Conservation (phyloP, 78 protist genomes). For the Guillardia theta region DNA sequence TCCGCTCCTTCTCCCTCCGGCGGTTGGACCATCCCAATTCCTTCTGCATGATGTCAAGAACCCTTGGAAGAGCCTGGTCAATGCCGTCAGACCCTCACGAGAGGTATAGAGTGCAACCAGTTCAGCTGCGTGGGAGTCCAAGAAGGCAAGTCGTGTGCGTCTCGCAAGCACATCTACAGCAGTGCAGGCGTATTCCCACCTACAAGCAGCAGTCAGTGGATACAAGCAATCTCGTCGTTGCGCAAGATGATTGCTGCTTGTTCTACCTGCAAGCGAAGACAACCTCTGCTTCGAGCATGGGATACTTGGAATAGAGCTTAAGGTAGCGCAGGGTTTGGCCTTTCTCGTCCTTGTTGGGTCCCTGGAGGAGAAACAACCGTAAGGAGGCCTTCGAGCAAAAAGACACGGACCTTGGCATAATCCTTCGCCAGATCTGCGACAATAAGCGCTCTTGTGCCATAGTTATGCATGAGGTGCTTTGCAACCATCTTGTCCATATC, state of each 20-base stretch:
- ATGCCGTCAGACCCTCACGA: neutral
- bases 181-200: conserved; percentile 76
- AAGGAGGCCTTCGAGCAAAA: neutral
- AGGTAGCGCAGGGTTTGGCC: neutral
- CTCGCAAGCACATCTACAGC: conserved; percentile 68
- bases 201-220: neutral
- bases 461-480: conserved; percentile 35
- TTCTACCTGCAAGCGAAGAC: conserved; percentile 6
- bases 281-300: conserved; percentile 45
- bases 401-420: neutral
- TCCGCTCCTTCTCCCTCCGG: neutral
- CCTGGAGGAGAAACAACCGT: neutral
- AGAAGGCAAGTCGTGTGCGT: conserved; percentile 87
- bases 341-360: neutral
- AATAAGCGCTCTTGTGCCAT: conserved; percentile 46
- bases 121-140: conserved; percentile 63
- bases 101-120: neutral
- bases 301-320: conserved; percentile 20
- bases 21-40: neutral
- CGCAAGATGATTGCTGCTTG: neutral
- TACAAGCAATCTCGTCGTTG: neutral
- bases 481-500: conserved; percentile 34
- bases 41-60: neutral
- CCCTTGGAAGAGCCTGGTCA: neutral
- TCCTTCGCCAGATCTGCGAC: neutral